phyloP scores from a whole-genome alignment of 73 alveolate species.

The Urostyla sp. region DNA sequence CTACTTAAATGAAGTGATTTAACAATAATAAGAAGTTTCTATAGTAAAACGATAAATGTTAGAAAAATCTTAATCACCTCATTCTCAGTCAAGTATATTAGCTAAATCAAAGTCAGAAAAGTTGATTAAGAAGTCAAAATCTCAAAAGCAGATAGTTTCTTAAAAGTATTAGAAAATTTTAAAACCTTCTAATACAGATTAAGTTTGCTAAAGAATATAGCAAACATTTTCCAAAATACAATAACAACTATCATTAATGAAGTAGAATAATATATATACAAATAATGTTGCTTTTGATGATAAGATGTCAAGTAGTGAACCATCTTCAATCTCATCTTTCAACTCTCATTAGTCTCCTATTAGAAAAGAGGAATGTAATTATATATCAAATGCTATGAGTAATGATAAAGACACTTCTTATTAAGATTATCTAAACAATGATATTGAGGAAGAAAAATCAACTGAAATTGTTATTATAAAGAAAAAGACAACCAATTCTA shows the following conservation, averaged over 20 bases:
- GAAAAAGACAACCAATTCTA: neutral
- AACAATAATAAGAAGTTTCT: neutral
- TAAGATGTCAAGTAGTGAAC: neutral
- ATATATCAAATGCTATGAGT: conserved; percentile 1
- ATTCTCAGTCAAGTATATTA: neutral
- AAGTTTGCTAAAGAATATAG: neutral
- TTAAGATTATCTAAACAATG: conserved; percentile 27
- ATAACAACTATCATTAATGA: neutral
- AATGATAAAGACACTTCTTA: conserved; percentile 9
- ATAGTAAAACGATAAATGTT: neutral
- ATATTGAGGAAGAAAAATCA: neutral
- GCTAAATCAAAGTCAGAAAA: conserved; percentile 9
- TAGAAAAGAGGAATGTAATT: conserved; percentile 21
- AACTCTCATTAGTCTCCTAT: too few species aligned
- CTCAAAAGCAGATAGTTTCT: neutral
- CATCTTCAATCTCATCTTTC: too few species aligned
- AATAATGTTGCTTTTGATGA: neutral
- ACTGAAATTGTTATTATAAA: neutral
- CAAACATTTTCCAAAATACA: neutral
- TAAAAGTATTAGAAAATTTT: conserved; percentile 3
- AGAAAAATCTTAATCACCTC: neutral
- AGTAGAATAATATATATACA: neutral
- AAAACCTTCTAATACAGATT: neutral
- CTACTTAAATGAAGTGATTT: conserved; percentile 1
- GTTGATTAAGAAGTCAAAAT: neutral